Base-by-base conservation (phyloP, 805 yeast species). In the Pichia nanzhaoensis region DNA sequence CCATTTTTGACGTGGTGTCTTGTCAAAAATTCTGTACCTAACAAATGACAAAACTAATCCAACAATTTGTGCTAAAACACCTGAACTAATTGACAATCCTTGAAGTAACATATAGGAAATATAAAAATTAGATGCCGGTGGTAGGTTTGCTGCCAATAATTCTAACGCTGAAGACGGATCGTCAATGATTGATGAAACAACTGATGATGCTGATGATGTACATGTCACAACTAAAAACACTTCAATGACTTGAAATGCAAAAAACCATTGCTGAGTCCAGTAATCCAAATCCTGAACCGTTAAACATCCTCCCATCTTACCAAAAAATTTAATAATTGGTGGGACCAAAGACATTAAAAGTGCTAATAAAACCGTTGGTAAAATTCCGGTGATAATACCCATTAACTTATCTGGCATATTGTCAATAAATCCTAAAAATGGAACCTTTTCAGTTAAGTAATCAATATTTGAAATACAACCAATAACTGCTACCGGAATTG, bases 401-500 rank as follows among this genome's bases (percentile, higher is more conserved):
- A 82, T 69, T 31, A 91, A 60, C 9, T 67, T 70, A 0, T 50
- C 28, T 13, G 97, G 97, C 69, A 90, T 70, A 44, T 84, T 79
- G 59, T 82, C 69, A 55, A 91, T 75, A 66, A 87, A 93, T 34
- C 72, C 65, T 59, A 91, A 74, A 71, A 86, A 93, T 8, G 71
- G 87, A 27, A 91, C 76, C 51, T 76, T 79, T 32, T 74, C 69
- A 33, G 84, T 86, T 59, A 89, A 71, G 58, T 74, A 82, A 52
- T 82, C 79, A 54, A 91, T 76, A 65, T 91, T 93, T 20, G 98
- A 91, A 52, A 93, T 82, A 55, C 80, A 75, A 77, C 98, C 98
- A 42, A 91, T 96, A 57, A 88, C 89, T n/a, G 97, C 95, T 34
- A 91, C 97, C 9, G 99, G 99, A 55, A 91, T 80, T 36, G 95